Base-by-base conservation (phyloP, 192 early-diverging fungal genomes). In the Dissophora globulifera region DNA sequence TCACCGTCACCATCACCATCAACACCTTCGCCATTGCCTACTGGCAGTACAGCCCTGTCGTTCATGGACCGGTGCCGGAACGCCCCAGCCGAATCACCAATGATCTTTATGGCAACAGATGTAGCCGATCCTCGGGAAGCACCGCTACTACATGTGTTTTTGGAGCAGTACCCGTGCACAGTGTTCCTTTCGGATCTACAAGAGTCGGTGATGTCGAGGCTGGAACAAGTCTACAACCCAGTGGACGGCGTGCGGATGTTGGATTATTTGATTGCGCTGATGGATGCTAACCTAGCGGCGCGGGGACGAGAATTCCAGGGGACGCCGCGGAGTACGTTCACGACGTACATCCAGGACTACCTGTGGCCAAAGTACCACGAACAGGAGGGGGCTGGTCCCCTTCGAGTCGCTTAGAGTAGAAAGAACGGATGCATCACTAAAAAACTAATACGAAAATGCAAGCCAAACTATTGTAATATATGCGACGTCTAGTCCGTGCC, bases 41-140 rank as follows among this genome's bases (percentile, higher is more conserved):
- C n/a, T n/a, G n/a, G n/a, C n/a, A n/a, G n/a, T n/a, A n/a, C n/a
- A n/a, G n/a, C n/a, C n/a, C n/a, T n/a, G n/a, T n/a, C 72, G 8
- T 76, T 76, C 42, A 38, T 67, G 4, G 63, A 76, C 12, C 49
- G 58, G 6, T 76, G 72, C 22, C 45, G 17, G 26, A 22, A 16
- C 3, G 26, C 63, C 6, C 50, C 70, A 20, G 45, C 63, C 27
- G 63, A 62, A 20, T 79, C 80, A 0, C 74, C 78, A 0, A 54
- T 85, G 50, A 35, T 83, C 10, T 85, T 80, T 52, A 67, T 85
- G 53, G 82, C 84, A 15, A 85, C 84, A 7, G 84, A 85, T 67
- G 76, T 75, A 9, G 59, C 48, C 41, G 41, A 78, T 1, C 79
- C 84, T 2, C 71, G 79, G 11, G 22, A 60, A 12, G 35, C 78